These are phyloP conservation scores for Allantophomopsis lycopodina DNA, from an alignment of 2,329 filamentous ascomycete species.

Conservation along the genomic window DNA sequence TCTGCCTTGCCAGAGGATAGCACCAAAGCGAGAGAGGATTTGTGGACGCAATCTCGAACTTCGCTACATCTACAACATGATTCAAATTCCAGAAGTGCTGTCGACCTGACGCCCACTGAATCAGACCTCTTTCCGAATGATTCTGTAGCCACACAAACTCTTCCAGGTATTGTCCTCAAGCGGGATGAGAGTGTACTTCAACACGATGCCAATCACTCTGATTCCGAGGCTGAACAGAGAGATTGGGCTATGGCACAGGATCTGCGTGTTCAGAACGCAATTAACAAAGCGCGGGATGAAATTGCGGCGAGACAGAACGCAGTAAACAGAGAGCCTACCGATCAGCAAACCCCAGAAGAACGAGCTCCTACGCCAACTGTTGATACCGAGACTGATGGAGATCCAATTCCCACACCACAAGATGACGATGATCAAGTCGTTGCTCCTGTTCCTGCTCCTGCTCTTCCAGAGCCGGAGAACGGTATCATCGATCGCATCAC, in stretches of 20 bases:
- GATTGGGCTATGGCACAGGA: constrained; percentile 7
- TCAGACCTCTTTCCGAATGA: too few relatives aligned
- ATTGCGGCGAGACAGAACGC: not conserved
- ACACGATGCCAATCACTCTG: too few relatives aligned
- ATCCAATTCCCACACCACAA: not conserved
- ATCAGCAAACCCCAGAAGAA: not conserved
- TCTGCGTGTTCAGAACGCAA: constrained; percentile 6
- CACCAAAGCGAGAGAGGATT: too few relatives aligned
- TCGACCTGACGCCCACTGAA: too few relatives aligned
- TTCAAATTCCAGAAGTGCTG: too few relatives aligned
- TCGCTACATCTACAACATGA: too few relatives aligned
- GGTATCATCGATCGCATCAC: constrained; percentile 30
- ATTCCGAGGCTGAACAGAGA: not conserved
- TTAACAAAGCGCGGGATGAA: constrained; percentile 6
- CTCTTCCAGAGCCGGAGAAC: constrained; percentile 13
- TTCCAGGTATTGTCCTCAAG: too few relatives aligned
- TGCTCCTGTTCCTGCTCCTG: constrained; percentile 2
- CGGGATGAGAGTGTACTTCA: too few relatives aligned
- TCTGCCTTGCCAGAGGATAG: constrained; percentile 20
- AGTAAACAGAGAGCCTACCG: not conserved
- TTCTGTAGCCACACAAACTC: too few relatives aligned
- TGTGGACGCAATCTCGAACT: too few relatives aligned
- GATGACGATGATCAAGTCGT: constrained; percentile 3
- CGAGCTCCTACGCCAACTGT: constrained; percentile 4
- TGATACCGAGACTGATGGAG: constrained; percentile 7